Evolutionary conservation across 2,329 filamentous ascomycete genomes (phyloP).

Genomic region (Monilinia vaccinii-corymbosi): DNA sequence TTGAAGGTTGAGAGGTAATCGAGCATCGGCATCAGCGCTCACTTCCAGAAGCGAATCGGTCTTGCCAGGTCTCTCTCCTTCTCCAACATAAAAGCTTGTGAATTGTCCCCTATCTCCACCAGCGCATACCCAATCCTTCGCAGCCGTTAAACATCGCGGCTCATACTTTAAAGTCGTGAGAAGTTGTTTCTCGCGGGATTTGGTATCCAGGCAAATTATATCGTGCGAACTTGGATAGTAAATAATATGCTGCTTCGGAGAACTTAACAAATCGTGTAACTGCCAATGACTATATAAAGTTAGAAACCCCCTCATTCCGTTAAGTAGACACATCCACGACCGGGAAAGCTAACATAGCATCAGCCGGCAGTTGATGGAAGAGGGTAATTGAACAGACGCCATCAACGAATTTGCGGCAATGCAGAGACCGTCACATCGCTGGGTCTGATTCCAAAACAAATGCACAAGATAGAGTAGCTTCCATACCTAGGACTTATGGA

Average conservation of each 20-base stretch:
- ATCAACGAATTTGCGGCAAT: neutral
- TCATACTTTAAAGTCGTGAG: slow-evolving; percentile 62
- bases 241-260: slow-evolving; percentile 63
- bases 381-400: neutral
- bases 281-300: slow-evolving; percentile 61
- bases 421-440: neutral
- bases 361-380: neutral
- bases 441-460: neutral
- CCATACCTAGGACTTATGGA: slow-evolving; percentile 56
- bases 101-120: slow-evolving; percentile 86
- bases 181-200: slow-evolving; percentile 60
- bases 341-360: neutral
- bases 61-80: slow-evolving; percentile 10
- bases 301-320: neutral
- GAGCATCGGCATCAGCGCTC: slow-evolving; percentile 43
- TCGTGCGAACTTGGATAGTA: slow-evolving; percentile 77
- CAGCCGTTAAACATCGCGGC: slow-evolving; percentile 81
- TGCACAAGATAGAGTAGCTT: slow-evolving; percentile 11
- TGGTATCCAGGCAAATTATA: slow-evolving; percentile 62
- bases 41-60: neutral
- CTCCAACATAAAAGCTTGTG: slow-evolving; percentile 31
- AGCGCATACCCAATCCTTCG: slow-evolving; percentile 80
- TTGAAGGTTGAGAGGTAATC: slow-evolving; percentile 44
- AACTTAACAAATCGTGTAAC: slow-evolving; percentile 82
- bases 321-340: neutral